Evolutionary conservation across 768 basidiomycete genomes (phyloP).

Genomic region (Boletus edulis): DNA sequence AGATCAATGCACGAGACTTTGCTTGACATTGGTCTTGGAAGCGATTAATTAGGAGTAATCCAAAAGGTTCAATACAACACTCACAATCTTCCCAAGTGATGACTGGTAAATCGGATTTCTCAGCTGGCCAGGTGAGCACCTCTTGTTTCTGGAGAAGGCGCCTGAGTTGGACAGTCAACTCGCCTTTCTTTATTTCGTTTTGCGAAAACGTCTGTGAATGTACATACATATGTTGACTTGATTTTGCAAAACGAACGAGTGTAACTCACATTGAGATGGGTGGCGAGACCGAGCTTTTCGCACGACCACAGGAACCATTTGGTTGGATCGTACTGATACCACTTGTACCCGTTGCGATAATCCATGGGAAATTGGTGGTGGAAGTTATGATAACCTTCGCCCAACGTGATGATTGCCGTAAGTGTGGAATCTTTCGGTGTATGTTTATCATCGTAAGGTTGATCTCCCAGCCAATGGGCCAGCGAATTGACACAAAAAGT

Average conservation of each 20-base stretch:
- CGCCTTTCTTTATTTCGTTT: conserved; percentile 74
- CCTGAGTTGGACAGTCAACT: conserved; percentile 89
- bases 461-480: conserved; percentile 89
- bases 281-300: conserved; percentile 43
- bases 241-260: neutral
- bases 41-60: conserved; percentile 3
- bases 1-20: conserved; percentile 75
- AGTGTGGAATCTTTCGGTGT: conserved; percentile 84
- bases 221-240: neutral
- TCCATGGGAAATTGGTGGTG: conserved; percentile 96
- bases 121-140: conserved; percentile 69
- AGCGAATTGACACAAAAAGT: conserved; percentile 95
- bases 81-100: conserved; percentile 81
- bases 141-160: conserved; percentile 75
- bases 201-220: conserved; percentile 43
- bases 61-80: conserved; percentile 6
- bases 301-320: conserved; percentile 74
- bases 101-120: conserved; percentile 74
- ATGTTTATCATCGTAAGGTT: conserved; percentile 90
- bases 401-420: conserved; percentile 86
- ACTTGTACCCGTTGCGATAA: conserved; percentile 88
- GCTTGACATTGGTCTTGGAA: conserved; percentile 70
- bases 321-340: conserved; percentile 85
- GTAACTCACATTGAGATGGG: conserved; percentile 47
- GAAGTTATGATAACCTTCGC: conserved; percentile 97